Conservation (phyloP, 164 flowering plant genomes). For the Liquidambar formosana region DNA sequence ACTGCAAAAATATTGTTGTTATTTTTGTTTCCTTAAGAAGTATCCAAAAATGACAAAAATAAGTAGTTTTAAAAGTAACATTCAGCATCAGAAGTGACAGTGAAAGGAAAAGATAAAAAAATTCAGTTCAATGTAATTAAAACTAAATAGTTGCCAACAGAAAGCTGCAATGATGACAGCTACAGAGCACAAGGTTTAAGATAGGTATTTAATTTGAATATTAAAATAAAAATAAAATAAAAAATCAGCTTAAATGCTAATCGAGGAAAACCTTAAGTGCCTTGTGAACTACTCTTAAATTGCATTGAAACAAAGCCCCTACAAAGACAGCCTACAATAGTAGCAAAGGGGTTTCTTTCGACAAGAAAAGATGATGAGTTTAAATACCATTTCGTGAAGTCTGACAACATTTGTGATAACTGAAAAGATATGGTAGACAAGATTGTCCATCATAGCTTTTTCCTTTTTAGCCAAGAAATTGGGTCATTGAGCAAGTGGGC, state of each 20-base stretch:
- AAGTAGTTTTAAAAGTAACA: not conserved
- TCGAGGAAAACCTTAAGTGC: not conserved
- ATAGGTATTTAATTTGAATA: not conserved
- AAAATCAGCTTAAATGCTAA: not conserved
- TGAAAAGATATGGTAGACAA: too few species aligned
- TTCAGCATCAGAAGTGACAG: not conserved
- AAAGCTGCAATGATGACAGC: not conserved
- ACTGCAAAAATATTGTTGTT: slow-evolving; percentile 38
- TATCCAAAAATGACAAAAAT: too few species aligned
- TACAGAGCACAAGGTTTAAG: not conserved
- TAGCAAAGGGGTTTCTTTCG: too few species aligned
- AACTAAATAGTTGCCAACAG: not conserved
- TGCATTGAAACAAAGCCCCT: not conserved
- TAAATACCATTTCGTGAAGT: too few species aligned
- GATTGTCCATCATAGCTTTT: too few species aligned
- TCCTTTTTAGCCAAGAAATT: too few species aligned
- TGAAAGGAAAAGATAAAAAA: not conserved
- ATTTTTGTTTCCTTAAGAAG: not conserved
- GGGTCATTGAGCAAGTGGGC: too few species aligned
- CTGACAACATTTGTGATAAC: too few species aligned
- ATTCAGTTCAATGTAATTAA: not conserved
- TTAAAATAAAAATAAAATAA: not conserved
- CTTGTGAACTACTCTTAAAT: not conserved
- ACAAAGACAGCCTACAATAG: too few species aligned
- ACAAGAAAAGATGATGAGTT: too few species aligned